Base-by-base conservation (phyloP, 768 basidiomycete species). In the Brasilioporus rufonigricans region DNA sequence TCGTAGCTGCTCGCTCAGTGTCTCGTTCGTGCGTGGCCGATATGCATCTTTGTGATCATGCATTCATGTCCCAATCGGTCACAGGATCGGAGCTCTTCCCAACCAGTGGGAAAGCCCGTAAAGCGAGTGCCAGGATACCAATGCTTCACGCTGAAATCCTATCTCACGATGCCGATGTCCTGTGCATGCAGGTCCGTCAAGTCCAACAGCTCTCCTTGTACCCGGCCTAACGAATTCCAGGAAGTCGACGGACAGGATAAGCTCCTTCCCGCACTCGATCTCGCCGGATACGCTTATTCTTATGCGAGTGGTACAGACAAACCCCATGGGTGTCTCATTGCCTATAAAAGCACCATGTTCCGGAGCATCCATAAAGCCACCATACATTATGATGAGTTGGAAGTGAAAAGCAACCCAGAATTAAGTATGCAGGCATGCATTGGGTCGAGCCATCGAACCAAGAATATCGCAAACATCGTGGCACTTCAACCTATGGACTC, bases 241-340 rank as follows among this genome's bases (percentile, higher is more conserved):
- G 94, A 98, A 77, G 92, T 93, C 9, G 95, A 96, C 64, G 78
- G 85, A 36, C 74, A 93, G 24, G 84, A 87, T 33, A 86, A 83
- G 60, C 75, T 95, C 19, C 69, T 86, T 21, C 89, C 90, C 1
- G 73, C 77, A 21, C 77, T 96, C 8, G 78, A 87, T 43, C 66
- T 74, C 31, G 83, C 83, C 13, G 82, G 83, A 11, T 94, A 93
- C 67, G 70, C 74, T 10, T 71, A 82, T 65, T 78, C 82, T 47
- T 87, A 84, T 69, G 85, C 83, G 8, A 76, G 81, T 33, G 93
- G 91, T 11, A 84, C 80, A 19, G 72, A 73, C 8, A 98, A 98
- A 73, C 81, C 80, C 44, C 94, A 98, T 59, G 94, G 94, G 2
- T 89, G 90, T 67, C 81, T 96, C 50, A 83, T 97, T 55, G 84